Evolutionary conservation across 2,329 filamentous ascomycete species (phyloP).

Genomic region (Pestalotiopsis sp.): DNA sequence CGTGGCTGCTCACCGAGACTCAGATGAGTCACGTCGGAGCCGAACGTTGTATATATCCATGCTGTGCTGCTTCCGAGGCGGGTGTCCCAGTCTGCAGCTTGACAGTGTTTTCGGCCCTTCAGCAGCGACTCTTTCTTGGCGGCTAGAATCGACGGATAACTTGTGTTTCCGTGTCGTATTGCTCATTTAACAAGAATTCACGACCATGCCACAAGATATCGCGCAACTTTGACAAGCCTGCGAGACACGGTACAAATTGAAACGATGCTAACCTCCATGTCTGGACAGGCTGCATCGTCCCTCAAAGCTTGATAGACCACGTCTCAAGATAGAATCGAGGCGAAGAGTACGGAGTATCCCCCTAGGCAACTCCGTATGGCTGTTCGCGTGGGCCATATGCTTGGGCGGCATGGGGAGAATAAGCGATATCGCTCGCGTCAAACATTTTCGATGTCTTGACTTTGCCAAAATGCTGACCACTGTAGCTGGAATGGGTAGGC

Average conservation of each 20-base stretch:
- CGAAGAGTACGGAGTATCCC: neutral
- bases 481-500: constrained; percentile 5
- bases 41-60: neutral
- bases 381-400: neutral
- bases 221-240: too few relatives aligned
- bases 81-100: neutral
- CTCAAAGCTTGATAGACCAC: neutral
- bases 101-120: too few relatives aligned
- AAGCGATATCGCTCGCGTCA: neutral
- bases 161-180: too few relatives aligned
- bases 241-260: too few relatives aligned
- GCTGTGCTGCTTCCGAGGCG: neutral
- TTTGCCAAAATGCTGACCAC: neutral
- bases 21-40: neutral
- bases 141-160: too few relatives aligned
- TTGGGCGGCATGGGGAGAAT: constrained; percentile 1
- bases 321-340: neutral
- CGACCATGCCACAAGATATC: too few relatives aligned
- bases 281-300: neutral
- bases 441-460: constrained; percentile 13
- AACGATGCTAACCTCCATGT: too few relatives aligned
- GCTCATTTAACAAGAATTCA: too few relatives aligned
- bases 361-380: neutral
- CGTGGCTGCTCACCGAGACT: neutral
- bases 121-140: too few relatives aligned